These are phyloP conservation scores for Dictyostelium firmibasis DNA, from an alignment of 78 protist genomes.

Conservation along the genomic window DNA sequence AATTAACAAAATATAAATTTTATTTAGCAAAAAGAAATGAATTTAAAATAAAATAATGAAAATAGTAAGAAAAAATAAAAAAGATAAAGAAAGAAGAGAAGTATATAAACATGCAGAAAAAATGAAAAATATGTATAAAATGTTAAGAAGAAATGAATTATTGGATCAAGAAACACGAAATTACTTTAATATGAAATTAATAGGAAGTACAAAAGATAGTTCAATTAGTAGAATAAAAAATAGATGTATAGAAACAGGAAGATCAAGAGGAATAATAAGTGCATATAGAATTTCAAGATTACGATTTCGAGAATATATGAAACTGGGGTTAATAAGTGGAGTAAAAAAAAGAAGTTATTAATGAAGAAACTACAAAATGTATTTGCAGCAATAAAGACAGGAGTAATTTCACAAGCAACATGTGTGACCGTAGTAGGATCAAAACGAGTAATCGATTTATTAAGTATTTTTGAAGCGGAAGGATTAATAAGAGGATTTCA, in stretches of 20 bases:
- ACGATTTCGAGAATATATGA: background rate
- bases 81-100: background rate
- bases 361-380: background rate
- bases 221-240: conserved; percentile 15
- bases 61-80: conserved; percentile 7
- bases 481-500: conserved; percentile 14
- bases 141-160: conserved; percentile 7
- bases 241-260: conserved; percentile 15
- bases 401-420: background rate
- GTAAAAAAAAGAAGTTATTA: conserved; percentile 8
- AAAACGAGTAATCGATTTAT: background rate
- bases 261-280: conserved; percentile 5
- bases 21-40: background rate
- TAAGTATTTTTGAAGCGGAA: background rate
- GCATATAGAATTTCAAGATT: conserved; percentile 10
- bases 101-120: background rate
- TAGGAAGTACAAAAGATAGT: background rate
- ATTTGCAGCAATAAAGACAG: conserved; percentile 1
- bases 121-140: background rate
- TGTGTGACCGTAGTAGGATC: background rate
- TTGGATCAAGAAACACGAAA: background rate
- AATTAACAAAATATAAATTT: background rate
- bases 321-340: background rate
- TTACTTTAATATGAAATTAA: background rate
- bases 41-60: conserved; percentile 2